Evolutionary conservation across 805 yeast species (phyloP).

Genomic region (Yamadazyma sp.): DNA sequence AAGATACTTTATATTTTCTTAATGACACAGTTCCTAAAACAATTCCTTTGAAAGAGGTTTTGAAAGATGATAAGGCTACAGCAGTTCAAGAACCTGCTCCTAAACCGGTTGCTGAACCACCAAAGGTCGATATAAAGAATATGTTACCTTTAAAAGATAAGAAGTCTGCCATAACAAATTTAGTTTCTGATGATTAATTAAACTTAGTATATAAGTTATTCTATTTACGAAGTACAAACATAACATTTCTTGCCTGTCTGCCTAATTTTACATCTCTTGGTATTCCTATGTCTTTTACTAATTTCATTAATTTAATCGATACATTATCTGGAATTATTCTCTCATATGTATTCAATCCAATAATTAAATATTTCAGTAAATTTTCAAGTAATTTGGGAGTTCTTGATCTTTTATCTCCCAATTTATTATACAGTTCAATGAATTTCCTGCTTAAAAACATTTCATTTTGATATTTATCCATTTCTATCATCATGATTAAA

Average conservation of each 20-base stretch:
- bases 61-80: slow-evolving; percentile 19
- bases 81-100: slow-evolving; percentile 27
- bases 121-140: slow-evolving; percentile 6
- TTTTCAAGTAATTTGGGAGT: slow-evolving; percentile 4
- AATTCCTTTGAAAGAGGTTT: slow-evolving; percentile 46
- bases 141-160: slow-evolving; percentile 13
- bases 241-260: slow-evolving; percentile 24
- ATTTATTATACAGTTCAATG: slow-evolving; percentile 41
- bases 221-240: slow-evolving; percentile 24
- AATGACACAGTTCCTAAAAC: slow-evolving; percentile 67
- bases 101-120: background rate
- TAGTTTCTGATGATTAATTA: slow-evolving; percentile 18
- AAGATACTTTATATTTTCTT: slow-evolving; percentile 61
- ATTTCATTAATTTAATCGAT: slow-evolving; percentile 33
- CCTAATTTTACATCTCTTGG: slow-evolving; percentile 18
- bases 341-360: slow-evolving; percentile 39
- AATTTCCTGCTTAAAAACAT: slow-evolving; percentile 47
- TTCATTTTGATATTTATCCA: slow-evolving; percentile 37
- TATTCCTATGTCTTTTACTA: slow-evolving; percentile 28
- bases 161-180: slow-evolving; percentile 34
- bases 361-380: slow-evolving; percentile 22
- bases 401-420: slow-evolving; percentile 3
- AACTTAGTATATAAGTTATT: background rate
- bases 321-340: slow-evolving; percentile 37
- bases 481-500: slow-evolving; percentile 22